These are phyloP conservation scores for Cryptococcus hybrid DNA, from an alignment of 1,284 basidiomycete species.

Conservation along the genomic window DNA sequence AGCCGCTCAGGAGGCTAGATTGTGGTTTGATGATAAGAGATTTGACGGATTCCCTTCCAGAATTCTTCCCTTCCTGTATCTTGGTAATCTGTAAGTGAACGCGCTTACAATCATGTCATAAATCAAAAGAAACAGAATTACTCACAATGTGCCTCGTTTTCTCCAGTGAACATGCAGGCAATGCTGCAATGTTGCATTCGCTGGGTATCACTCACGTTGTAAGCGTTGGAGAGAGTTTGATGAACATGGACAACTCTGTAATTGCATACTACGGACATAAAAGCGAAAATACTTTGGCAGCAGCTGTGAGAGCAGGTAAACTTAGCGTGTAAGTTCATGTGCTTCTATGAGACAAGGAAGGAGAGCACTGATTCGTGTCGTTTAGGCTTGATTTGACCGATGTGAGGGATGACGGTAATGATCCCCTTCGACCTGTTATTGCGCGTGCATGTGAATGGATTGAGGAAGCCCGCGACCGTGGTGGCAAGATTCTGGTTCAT, in stretches of 20 bases:
- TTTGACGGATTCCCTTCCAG: slow-evolving; percentile 97
- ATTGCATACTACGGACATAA: slow-evolving; percentile 28
- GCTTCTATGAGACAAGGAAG: too few species aligned
- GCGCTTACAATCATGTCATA: not conserved
- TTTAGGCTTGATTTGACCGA: slow-evolving; percentile 43
- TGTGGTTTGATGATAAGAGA: slow-evolving; percentile 87
- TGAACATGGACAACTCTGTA: slow-evolving; percentile 18
- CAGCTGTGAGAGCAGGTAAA: slow-evolving; percentile 36
- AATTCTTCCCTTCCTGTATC: slow-evolving; percentile 90
- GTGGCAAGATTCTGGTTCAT: slow-evolving; percentile 91
- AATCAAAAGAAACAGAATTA: not conserved
- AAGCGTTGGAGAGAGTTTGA: slow-evolving; percentile 76
- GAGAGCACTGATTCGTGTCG: slow-evolving; percentile 13
- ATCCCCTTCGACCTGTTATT: slow-evolving; percentile 84
- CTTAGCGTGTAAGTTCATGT: slow-evolving; percentile 36
- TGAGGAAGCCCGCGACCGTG: slow-evolving; percentile 72
- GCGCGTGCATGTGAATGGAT: slow-evolving; percentile 90
- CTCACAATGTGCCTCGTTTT: not conserved
- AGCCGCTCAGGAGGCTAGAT: slow-evolving; percentile 51
- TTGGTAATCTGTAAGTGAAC: slow-evolving; percentile 80
- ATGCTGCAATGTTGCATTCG: slow-evolving; percentile 91
- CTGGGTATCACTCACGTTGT: slow-evolving; percentile 98
- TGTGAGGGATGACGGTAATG: slow-evolving; percentile 85
- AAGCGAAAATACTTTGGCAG: slow-evolving; percentile 37
- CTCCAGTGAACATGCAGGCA: slow-evolving; percentile 80